These are phyloP conservation scores for Carnegiea gigantea DNA, from an alignment of 179 eudicot species.

Conservation along the genomic window DNA sequence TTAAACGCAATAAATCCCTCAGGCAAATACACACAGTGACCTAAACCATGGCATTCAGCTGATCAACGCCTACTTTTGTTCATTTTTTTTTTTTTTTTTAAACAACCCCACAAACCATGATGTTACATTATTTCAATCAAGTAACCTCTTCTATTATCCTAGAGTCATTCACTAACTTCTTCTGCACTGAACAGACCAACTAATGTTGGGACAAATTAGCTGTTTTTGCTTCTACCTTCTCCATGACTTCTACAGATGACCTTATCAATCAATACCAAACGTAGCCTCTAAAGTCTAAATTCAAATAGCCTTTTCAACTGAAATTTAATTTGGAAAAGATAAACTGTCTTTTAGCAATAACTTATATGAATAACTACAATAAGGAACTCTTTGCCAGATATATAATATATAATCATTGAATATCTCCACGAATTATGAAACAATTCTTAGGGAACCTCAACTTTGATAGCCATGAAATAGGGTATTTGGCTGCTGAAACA, in stretches of 20 bases:
- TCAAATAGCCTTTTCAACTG: neutral
- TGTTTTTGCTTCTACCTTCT: neutral
- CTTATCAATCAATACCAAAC: slow-evolving; percentile 10
- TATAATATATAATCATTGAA: neutral
- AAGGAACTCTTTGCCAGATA: neutral
- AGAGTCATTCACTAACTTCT: slow-evolving; percentile 5
- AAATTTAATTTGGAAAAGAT: neutral
- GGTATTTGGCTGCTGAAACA: slow-evolving; percentile 18
- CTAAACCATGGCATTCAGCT: neutral
- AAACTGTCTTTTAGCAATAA: neutral
- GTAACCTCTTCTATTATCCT: slow-evolving; percentile 5
- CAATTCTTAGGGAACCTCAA: slow-evolving; percentile 16
- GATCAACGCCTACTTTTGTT: too few species aligned
- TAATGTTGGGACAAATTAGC: neutral
- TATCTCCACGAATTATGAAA: slow-evolving; percentile 11
- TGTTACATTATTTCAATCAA: neutral
- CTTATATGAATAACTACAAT: neutral
- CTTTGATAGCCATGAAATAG: neutral
- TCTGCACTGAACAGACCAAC: neutral
- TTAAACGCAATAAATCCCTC: slow-evolving; percentile 1
- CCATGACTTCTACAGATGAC: neutral
- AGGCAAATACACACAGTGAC: neutral
- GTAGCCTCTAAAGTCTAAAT: neutral
- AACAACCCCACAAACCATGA: neutral
- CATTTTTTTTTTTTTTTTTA: neutral